Base-by-base conservation (phyloP, 2,329 filamentous ascomycete species). In the Neophaeococcomyces aloes region DNA sequence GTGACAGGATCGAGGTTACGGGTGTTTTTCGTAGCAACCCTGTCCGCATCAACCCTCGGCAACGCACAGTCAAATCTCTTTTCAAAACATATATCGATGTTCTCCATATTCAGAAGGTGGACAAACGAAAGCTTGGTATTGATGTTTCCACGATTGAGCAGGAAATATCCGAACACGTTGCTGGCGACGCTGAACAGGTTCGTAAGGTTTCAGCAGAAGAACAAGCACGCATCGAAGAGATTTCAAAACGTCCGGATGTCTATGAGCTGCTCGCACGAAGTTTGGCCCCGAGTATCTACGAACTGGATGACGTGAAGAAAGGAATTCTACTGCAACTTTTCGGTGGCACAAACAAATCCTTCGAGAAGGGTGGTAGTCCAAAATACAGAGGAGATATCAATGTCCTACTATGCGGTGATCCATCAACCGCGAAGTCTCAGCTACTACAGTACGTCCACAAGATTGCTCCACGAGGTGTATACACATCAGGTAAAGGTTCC, bases 1-100 rank as follows among this genome's bases (percentile, higher is more conserved):
- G 91, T 78, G 91, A 98, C 62, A 79, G 91, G 47, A 82, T 98
- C 29, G 82, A 94, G 64, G 81, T 98, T 47, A 98, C 91, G 6
- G 91, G 91, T 56, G 94, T 98, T 55, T 98, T 96, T 75, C 83
- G 91, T 51, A 87, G 87, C 60, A 94, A 85, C 53, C 86, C 89
- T 36, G 87, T 98, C 42, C 82, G 91, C 15, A 80, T 96, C 50
- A 98, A 96, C 59, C 89, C 91, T 17, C 81, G 88, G 15, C 88
- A 95, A 66, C 75, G 91, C 49, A 84, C 86, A 0, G 79, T 96
- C 59, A 96, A 95, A 72, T 85, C 86, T 50, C 79, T 98, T 30
- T 94, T 94, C 75, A 98, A 96, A 72, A 98, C 91, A 0, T 98
- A 94, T 53, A 82, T 98, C 41, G 91, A 98, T 63, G 86, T 89